These are phyloP conservation scores for Nectriaceae sp. DNA, from an alignment of 2,329 filamentous ascomycete genomes.

Conservation along the genomic window DNA sequence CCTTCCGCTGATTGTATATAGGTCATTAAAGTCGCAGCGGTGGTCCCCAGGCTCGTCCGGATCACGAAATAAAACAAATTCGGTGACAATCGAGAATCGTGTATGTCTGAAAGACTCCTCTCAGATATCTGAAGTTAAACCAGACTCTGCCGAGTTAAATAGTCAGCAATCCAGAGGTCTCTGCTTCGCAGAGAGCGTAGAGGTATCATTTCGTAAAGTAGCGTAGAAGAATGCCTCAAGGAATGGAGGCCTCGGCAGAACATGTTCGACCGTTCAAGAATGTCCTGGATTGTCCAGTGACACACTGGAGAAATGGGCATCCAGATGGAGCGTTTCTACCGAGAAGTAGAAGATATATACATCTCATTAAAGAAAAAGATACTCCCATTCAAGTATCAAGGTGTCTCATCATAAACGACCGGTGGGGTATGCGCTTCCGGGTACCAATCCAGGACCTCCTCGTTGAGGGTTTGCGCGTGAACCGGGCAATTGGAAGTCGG, in stretches of 20 bases:
- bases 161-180: too few species aligned
- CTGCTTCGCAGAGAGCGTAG: too few species aligned
- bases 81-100: too few species aligned
- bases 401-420: constrained; percentile 30
- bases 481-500: constrained; percentile 77
- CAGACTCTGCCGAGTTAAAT: too few species aligned
- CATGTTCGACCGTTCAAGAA: not conserved
- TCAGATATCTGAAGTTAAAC: too few species aligned
- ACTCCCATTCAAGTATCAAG: constrained; percentile 2
- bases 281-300: not conserved
- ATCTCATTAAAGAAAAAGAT: not conserved
- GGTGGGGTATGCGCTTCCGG: constrained; percentile 54
- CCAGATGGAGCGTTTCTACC: too few species aligned
- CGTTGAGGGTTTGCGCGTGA: constrained; percentile 32
- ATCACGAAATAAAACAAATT: too few species aligned
- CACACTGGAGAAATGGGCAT: not conserved
- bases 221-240: not conserved
- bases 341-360: not conserved
- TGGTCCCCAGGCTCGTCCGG: too few species aligned
- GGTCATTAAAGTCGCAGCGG: too few species aligned
- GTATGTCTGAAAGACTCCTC: too few species aligned
- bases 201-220: not conserved
- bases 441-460: constrained; percentile 48
- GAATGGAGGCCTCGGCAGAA: not conserved
- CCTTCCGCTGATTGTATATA: too few species aligned